phyloP scores from a whole-genome alignment of 805 yeast genomes.

The Huiozyma naganishii region DNA sequence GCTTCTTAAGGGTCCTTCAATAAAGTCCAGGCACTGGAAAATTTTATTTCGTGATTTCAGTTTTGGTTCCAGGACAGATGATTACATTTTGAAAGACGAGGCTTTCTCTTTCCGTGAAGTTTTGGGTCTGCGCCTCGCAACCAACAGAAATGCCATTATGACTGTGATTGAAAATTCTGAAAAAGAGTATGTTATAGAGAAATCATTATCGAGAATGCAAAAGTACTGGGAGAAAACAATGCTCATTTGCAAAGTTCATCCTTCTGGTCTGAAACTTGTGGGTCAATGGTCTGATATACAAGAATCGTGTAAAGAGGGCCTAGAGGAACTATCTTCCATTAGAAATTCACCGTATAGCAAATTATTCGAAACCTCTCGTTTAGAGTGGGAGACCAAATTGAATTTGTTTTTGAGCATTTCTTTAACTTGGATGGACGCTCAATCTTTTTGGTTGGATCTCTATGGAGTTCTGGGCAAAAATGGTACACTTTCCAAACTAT shows the following conservation, averaged over 20 bases:
- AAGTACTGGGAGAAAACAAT: constrained; percentile 43
- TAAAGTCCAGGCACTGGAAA: constrained; percentile 63
- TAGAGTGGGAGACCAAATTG: constrained; percentile 46
- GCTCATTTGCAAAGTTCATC: constrained; percentile 45
- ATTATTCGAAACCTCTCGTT: constrained; percentile 48
- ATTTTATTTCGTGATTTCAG: constrained; percentile 31
- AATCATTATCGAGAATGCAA: constrained; percentile 40
- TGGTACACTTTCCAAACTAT: constrained; percentile 45
- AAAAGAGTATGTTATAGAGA: constrained; percentile 59
- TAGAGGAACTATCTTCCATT: constrained; percentile 58
- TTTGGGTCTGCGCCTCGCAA: constrained; percentile 41
- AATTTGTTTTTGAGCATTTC: constrained; percentile 40
- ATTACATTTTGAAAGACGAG: no score
- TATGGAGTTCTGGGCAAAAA: constrained; percentile 63
- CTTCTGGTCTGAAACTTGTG: constrained; percentile 43
- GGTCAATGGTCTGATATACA: constrained; percentile 58
- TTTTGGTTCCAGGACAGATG: background rate
- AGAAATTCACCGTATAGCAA: constrained; percentile 51
- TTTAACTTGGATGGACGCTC: constrained; percentile 73
- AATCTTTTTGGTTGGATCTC: constrained; percentile 79
- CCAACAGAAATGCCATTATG: constrained; percentile 37
- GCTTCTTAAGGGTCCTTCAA: constrained; percentile 39
- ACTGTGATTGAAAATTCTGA: constrained; percentile 51
- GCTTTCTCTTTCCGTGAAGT: constrained; percentile 45
- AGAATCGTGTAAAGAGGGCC: constrained; percentile 47